phyloP scores from a whole-genome alignment of 148 eudicot species.

The Polygonum maritimum region DNA sequence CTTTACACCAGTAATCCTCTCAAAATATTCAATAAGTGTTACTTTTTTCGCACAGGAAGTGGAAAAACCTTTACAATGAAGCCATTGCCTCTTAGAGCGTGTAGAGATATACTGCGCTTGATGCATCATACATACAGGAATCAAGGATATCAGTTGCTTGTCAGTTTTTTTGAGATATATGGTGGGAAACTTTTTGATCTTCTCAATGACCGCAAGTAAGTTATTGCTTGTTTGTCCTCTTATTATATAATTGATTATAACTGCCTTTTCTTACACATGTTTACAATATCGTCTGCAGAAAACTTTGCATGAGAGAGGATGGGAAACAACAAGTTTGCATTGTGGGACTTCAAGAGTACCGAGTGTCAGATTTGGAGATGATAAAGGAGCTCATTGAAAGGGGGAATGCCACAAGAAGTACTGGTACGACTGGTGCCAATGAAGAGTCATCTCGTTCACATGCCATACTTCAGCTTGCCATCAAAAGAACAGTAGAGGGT shows the following conservation, averaged over 20 bases:
- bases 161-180: slow-evolving; percentile 98
- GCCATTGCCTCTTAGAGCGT: slow-evolving; percentile 85
- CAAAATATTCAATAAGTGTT: slow-evolving; percentile 6
- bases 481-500: slow-evolving; percentile 68
- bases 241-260: not conserved
- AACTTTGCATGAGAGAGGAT: slow-evolving; percentile 95
- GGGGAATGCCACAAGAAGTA: slow-evolving; percentile 88
- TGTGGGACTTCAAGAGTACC: slow-evolving; percentile 92
- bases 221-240: not conserved
- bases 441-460: slow-evolving; percentile 99
- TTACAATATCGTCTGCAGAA: slow-evolving; percentile 37
- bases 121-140: slow-evolving; percentile 86
- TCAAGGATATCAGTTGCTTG: slow-evolving; percentile 85
- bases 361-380: slow-evolving; percentile 85
- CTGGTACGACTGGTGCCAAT: slow-evolving; percentile 98
- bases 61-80: slow-evolving; percentile 98
- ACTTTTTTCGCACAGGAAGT: slow-evolving; percentile 52
- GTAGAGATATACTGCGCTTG: slow-evolving; percentile 82
- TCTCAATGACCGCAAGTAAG: slow-evolving; percentile 90
- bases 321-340: slow-evolving; percentile 97
- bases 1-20: not conserved
- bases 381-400: slow-evolving; percentile 89
- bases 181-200: slow-evolving; percentile 97
- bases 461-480: slow-evolving; percentile 93
- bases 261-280: not conserved